Conservation (phyloP, 2,329 filamentous ascomycete species). For the Alternaria brassicae region DNA sequence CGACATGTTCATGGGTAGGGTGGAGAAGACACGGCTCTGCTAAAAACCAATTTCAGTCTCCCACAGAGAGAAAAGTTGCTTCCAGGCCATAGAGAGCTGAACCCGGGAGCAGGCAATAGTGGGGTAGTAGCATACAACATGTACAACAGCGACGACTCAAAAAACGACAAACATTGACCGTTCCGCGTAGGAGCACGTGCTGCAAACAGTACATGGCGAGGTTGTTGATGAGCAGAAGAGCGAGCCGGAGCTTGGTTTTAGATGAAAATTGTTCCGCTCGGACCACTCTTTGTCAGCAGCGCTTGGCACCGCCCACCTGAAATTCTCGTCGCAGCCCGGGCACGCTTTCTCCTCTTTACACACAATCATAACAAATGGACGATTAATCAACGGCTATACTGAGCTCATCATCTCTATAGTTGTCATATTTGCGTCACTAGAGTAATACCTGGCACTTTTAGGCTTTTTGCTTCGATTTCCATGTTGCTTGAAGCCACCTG, state of each 20-base stretch:
- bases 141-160: constrained; percentile 12
- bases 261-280: constrained; percentile 23
- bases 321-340: constrained; percentile 27
- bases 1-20: constrained; percentile 53
- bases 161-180: constrained; percentile 29
- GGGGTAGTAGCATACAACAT: constrained; percentile 37
- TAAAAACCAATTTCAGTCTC: constrained; percentile 60
- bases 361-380: constrained; percentile 52
- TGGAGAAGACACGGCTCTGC: constrained; percentile 63
- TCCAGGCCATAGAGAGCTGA: constrained; percentile 54
- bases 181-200: constrained; percentile 14
- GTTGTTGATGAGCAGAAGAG: constrained; percentile 15
- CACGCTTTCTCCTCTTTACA: constrained; percentile 38
- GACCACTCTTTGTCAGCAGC: constrained; percentile 19
- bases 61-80: constrained; percentile 61
- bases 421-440: constrained; percentile 57
- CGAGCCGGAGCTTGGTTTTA: constrained; percentile 5
- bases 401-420: constrained; percentile 46
- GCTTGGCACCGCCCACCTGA: constrained; percentile 27
- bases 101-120: constrained; percentile 61
- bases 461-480: constrained; percentile 43
- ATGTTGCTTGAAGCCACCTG: constrained; percentile 50
- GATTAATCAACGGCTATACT: constrained; percentile 56
- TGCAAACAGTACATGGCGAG: constrained; percentile 2
- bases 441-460: constrained; percentile 47